These are phyloP conservation scores for Fusarium verticillioides DNA, from an alignment of 2,329 filamentous ascomycete genomes.

Conservation along the genomic window DNA sequence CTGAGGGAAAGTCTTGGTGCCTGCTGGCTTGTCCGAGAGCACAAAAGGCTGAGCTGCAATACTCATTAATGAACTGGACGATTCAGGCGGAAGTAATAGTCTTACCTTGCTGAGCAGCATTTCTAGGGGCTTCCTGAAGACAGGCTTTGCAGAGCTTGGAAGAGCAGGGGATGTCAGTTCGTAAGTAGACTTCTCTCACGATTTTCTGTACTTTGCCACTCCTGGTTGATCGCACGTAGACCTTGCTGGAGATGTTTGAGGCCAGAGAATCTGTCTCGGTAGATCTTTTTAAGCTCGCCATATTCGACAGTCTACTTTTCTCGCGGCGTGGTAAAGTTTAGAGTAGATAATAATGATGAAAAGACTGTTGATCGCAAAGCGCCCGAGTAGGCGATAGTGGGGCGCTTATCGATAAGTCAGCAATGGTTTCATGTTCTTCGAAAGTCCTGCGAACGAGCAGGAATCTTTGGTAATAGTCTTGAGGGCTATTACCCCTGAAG, in stretches of 20 bases:
- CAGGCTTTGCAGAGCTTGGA: constrained; percentile 87
- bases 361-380: constrained; percentile 32
- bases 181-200: constrained; percentile 93
- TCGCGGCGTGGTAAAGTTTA: constrained; percentile 6
- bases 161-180: constrained; percentile 97
- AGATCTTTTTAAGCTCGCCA: constrained; percentile 74
- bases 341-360: constrained; percentile 30
- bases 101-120: constrained; percentile 81
- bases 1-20: constrained; percentile 81
- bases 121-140: constrained; percentile 77
- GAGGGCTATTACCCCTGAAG: background rate
- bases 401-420: constrained; percentile 48
- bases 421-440: background rate
- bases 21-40: constrained; percentile 87
- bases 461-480: background rate
- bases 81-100: background rate
- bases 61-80: constrained; percentile 11
- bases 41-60: constrained; percentile 79
- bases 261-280: constrained; percentile 64
- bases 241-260: constrained; percentile 90
- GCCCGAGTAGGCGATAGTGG: constrained; percentile 42
- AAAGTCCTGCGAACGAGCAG: background rate
- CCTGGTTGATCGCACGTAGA: constrained; percentile 93
- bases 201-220: constrained; percentile 99
- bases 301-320: constrained; percentile 47